Evolutionary conservation across 2,329 filamentous ascomycete species (phyloP).

Genomic region (Penicillium glabrum): DNA sequence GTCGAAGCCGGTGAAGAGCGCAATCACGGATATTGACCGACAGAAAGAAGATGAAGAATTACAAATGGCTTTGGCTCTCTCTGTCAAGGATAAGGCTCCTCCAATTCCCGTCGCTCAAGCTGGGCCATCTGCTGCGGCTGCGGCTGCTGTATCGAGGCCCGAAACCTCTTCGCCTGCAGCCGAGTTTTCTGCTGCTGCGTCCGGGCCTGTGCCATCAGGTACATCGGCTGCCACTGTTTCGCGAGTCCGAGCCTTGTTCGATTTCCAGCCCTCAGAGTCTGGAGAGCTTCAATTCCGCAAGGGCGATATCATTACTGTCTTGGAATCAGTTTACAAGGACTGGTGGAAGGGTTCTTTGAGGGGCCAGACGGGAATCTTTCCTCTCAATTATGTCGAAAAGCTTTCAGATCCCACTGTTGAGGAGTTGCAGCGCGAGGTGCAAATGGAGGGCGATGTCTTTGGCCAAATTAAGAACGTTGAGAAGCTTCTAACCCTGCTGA

Average conservation of each 20-base stretch:
- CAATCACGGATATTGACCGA: slow-evolving; percentile 84
- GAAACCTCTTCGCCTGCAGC: slow-evolving; percentile 33
- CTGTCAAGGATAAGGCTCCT: slow-evolving; percentile 75
- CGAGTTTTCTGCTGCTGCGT: slow-evolving; percentile 43
- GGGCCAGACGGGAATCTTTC: slow-evolving; percentile 96
- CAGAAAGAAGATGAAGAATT: slow-evolving; percentile 97
- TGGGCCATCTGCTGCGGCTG: slow-evolving; percentile 28
- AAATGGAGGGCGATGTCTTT: slow-evolving; percentile 86
- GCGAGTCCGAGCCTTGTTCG: slow-evolving; percentile 86
- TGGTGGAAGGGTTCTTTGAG: slow-evolving; percentile 98
- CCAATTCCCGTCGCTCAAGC: slow-evolving; percentile 37
- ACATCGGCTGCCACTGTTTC: slow-evolving; percentile 97
- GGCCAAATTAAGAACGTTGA: slow-evolving; percentile 76
- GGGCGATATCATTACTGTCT: slow-evolving; percentile 93
- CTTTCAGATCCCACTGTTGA: slow-evolving; percentile 90
- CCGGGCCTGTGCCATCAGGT: slow-evolving; percentile 68
- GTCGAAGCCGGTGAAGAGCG: slow-evolving; percentile 88
- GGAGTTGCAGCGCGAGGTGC: slow-evolving; percentile 89
- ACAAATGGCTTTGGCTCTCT: slow-evolving; percentile 91
- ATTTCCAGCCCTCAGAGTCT: slow-evolving; percentile 90
- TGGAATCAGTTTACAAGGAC: slow-evolving; percentile 98
- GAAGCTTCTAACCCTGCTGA: slow-evolving; percentile 82
- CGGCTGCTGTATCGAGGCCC: slow-evolving; percentile 5
- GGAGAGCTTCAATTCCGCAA: slow-evolving; percentile 96
- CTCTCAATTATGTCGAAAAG: slow-evolving; percentile 98